phyloP scores from a whole-genome alignment of 1,139 yeast genomes.

The Hanseniaspora uvarum region DNA sequence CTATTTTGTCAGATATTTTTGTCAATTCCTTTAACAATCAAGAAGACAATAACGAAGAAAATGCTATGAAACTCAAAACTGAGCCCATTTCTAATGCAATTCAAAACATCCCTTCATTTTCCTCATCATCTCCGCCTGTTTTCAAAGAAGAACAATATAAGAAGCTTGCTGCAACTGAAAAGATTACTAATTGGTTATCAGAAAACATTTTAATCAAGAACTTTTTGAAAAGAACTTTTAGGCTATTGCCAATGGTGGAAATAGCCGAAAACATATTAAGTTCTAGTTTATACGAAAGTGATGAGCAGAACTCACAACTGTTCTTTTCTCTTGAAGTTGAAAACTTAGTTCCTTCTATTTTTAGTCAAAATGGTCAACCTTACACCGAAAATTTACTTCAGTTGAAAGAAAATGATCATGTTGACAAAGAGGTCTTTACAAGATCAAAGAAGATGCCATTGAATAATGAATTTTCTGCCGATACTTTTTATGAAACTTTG shows the following conservation, averaged over 20 bases:
- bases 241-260: conserved; percentile 1
- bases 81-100: not conserved
- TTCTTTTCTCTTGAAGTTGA: not conserved
- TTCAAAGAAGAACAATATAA: not conserved
- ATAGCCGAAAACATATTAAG: not conserved
- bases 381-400: not conserved
- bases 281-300: not conserved
- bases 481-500: conserved; percentile 11
- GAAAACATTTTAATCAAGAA: conserved; percentile 1
- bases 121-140: not conserved
- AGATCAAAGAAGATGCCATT: not conserved
- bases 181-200: not conserved
- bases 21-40: not conserved
- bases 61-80: not conserved
- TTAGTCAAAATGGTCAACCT: not conserved
- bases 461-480: not conserved
- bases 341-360: not conserved
- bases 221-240: not conserved
- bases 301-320: not conserved
- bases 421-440: not conserved
- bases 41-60: not conserved
- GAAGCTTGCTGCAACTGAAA: not conserved
- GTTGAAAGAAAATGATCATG: not conserved
- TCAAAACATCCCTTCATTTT: not conserved
- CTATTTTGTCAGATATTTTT: not conserved